Base-by-base conservation (phyloP, 768 basidiomycete genomes). In the Suillus variegatus region DNA sequence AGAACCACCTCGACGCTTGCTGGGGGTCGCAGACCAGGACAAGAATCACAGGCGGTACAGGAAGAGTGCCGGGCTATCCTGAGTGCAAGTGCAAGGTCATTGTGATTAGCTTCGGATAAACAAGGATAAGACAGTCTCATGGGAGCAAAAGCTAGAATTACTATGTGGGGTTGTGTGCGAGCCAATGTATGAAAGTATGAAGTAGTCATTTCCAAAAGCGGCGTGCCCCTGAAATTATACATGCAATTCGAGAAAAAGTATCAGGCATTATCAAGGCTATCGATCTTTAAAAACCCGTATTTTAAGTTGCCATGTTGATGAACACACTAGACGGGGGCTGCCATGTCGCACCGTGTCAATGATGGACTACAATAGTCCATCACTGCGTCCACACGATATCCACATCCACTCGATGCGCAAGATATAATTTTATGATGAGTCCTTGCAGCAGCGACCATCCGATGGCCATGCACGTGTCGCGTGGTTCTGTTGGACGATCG, bases 21-120 rank as follows among this genome's bases (percentile, higher is more conserved):
- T 36, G 87, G 83, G 36, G 94, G 94, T 61, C 82, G 87, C 32
- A 96, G 82, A 22, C 91, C 89, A n/a, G 74, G 62, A 72, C 95
- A 96, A n/a, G 80, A 72, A 16, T 77, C 73, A 71, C 95, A 97
- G 47, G 74, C 71, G 3, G 85, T 77, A 73, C 95, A 97, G 0
- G 83, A 80, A 4, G 91, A 86, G 77, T 94, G 94, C 18, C 95
- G 86, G 6, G 95, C 92, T 64, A 95, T 90, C 80, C 94, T 95
- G 69, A 93, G 82, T 16, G 87, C 78, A 2, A 88, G 75, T 12
- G 85, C 82, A 43, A 81, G 75, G 61, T 85, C 74, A 22, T 80
- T 81, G 60, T 90, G 82, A 18, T 78, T 76, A 66, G 82, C 74
- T 58, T 82, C 76, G 70, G 85, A 81, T n/a, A 85, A 84, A 40